Percentiles rank a stretch among this genome's conserved stretches.
These are phyloP conservation scores for Fusarium irregulare DNA, from an alignment of 2,329 filamentous ascomycete genomes.

Conservation along the genomic window DNA sequence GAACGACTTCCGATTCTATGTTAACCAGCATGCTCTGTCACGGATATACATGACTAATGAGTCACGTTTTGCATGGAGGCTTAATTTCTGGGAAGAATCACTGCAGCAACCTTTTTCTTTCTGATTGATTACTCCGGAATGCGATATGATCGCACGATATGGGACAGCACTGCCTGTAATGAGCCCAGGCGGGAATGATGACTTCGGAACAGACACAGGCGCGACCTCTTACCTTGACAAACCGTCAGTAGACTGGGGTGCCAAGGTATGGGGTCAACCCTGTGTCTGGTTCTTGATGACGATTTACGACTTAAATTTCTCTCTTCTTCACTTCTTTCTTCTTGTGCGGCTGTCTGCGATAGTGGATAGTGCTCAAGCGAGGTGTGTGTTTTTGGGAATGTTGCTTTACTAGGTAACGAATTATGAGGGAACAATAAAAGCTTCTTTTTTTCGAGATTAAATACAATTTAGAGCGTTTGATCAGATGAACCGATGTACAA, in stretches of 20 bases:
- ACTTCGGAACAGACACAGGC: slow-evolving; percentile 43
- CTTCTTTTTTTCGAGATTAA: slow-evolving; percentile 44
- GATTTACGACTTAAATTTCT: slow-evolving; percentile 50
- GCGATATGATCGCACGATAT: slow-evolving; percentile 49
- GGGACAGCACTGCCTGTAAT: slow-evolving; percentile 53
- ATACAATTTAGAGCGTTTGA: slow-evolving; percentile 43
- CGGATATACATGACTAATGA: slow-evolving; percentile 59
- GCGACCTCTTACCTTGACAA: slow-evolving; percentile 32
- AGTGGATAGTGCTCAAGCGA: slow-evolving; percentile 47
- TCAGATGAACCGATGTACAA: slow-evolving; percentile 23
- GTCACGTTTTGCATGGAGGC: slow-evolving; percentile 57
- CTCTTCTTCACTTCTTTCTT: slow-evolving; percentile 43
- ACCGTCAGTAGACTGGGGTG: slow-evolving; percentile 33
- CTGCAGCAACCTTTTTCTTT: slow-evolving; percentile 42
- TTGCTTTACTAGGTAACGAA: slow-evolving; percentile 55
- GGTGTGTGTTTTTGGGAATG: slow-evolving; percentile 51
- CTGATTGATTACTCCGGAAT: slow-evolving; percentile 44
- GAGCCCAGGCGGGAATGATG: slow-evolving; percentile 52
- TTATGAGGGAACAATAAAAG: slow-evolving; percentile 57
- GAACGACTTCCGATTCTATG: slow-evolving; percentile 52
- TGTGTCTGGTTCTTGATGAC: slow-evolving; percentile 39
- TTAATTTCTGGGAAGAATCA: slow-evolving; percentile 47
- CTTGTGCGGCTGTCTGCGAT: slow-evolving; percentile 34
- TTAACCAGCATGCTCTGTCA: slow-evolving; percentile 51
- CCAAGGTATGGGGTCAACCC: slow-evolving; percentile 43